These are phyloP conservation scores for Takakia lepidozioides DNA, from an alignment of 225 moss, liverwort and hornwort genomes.

Conservation along the genomic window DNA sequence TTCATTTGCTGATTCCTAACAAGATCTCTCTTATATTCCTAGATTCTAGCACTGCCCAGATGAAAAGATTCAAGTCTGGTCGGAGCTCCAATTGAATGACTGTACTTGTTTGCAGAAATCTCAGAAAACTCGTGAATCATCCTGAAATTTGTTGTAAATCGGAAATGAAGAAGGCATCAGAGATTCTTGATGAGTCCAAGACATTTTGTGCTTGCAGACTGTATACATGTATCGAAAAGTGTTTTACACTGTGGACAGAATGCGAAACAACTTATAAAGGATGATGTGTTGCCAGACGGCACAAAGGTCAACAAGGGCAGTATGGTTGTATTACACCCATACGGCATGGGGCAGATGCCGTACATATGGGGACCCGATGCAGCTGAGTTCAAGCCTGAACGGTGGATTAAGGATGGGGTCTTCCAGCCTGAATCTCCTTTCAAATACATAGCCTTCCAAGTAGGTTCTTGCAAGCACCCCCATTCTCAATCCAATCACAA, in stretches of 20 bases:
- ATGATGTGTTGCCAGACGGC: slow-evolving; percentile 12
- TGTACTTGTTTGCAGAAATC: slow-evolving; percentile 1
- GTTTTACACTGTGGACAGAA: not conserved
- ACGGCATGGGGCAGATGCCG: slow-evolving; percentile 15
- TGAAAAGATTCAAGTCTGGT: too few relatives aligned
- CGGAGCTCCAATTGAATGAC: not conserved
- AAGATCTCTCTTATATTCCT: too few relatives aligned
- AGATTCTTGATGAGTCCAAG: too few relatives aligned
- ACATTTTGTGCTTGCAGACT: not conserved
- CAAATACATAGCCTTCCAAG: not conserved
- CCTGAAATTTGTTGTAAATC: not conserved
- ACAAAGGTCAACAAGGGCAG: slow-evolving; percentile 2
- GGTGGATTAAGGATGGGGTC: slow-evolving; percentile 6
- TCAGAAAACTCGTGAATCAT: too few relatives aligned
- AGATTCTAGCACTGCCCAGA: too few relatives aligned
- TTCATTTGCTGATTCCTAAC: slow-evolving; percentile 21
- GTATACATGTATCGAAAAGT: not conserved
- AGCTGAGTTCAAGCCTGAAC: slow-evolving; percentile 1
- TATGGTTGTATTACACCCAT: not conserved
- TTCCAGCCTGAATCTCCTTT: not conserved
- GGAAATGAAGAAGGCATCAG: too few relatives aligned
- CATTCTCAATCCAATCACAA: too few relatives aligned
- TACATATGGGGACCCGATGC: slow-evolving; percentile 4
- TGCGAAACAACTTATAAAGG: slow-evolving; percentile 1
- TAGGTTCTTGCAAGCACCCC: too few relatives aligned